Evolutionary conservation across 2,329 filamentous ascomycete species (phyloP).

Genomic region (Dothideomycetidae sp.): DNA sequence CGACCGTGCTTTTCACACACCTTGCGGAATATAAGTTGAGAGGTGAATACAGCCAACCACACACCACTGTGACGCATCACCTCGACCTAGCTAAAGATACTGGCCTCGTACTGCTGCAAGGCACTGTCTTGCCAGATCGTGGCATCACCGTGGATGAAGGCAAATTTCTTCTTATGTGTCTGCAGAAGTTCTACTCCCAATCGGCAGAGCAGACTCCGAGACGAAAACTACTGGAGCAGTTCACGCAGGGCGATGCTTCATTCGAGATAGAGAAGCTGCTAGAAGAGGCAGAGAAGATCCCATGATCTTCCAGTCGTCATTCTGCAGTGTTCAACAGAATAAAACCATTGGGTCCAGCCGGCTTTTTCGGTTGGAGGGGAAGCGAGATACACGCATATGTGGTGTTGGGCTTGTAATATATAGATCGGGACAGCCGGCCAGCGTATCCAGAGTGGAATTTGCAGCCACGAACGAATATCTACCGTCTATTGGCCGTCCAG

Average conservation of each 20-base stretch:
- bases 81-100: constrained; percentile 61
- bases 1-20: constrained; percentile 72
- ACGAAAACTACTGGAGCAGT: constrained; percentile 63
- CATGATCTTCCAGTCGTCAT: too few species aligned
- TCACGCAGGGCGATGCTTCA: constrained; percentile 58
- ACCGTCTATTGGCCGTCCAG: too few species aligned
- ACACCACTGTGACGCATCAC: constrained; percentile 90
- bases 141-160: constrained; percentile 69
- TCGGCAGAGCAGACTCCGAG: constrained; percentile 45
- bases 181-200: constrained; percentile 81
- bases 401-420: too few species aligned
- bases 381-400: too few species aligned
- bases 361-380: too few species aligned
- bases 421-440: too few species aligned
- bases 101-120: constrained; percentile 74
- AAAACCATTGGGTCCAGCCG: too few species aligned
- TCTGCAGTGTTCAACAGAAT: too few species aligned
- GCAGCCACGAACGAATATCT: too few species aligned
- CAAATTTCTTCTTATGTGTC: constrained; percentile 78
- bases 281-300: constrained; percentile 74
- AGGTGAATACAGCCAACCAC: constrained; percentile 77
- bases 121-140: constrained; percentile 58
- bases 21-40: constrained; percentile 84
- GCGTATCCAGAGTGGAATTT: too few species aligned
- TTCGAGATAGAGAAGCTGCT: constrained; percentile 78